Base-by-base conservation (phyloP, 306 rosid species). In the Vicia sativa region DNA sequence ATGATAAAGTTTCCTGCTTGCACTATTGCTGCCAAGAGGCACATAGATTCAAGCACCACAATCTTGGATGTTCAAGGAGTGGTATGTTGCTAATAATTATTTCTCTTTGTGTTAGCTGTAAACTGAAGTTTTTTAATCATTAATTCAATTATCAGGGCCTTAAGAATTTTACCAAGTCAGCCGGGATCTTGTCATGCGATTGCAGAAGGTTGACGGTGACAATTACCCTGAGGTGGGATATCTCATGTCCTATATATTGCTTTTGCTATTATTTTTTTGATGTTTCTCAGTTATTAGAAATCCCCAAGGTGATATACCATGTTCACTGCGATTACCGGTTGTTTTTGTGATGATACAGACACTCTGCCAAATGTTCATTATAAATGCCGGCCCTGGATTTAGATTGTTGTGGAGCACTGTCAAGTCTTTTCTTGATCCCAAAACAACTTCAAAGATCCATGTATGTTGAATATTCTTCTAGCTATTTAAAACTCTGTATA, bases 1-100 rank as follows among this genome's bases (percentile, higher is more conserved):
- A n/a, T 85, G 83, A 75, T 90, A 39, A 93, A 93, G 85, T 93
- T 90, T 90, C 99, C 99, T 50, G 91, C 99, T 71, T 90, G 99
- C 79, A 88, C 95, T 34, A 88, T 93, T 88, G 96, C 99, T 75
- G 85, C 97, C 55, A 93, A 93, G 87, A 88, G 84, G 83, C 99
- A 93, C 83, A 93, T 93, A 62, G 96, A 93, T 81, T 90, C 96
- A 44, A 93, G 97, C 80, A 93, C 95, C 62, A 93, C 99, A 23
- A 88, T 93, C 72, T 84, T 93, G 73, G 99, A 93, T 76, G 99
- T 93, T 62, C 99, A 93, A 52, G 99, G 99, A 80, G 96, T 93
- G 95, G 99, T 90, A 82, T 74, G 90, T 68, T 77, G 23, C 69
- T 66, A 62, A 11, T 66, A 70, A 31, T 34, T 68, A 6, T 74